These are phyloP conservation scores for Salvia rosmarinus DNA, from an alignment of 257 asterid species.

Conservation along the genomic window DNA sequence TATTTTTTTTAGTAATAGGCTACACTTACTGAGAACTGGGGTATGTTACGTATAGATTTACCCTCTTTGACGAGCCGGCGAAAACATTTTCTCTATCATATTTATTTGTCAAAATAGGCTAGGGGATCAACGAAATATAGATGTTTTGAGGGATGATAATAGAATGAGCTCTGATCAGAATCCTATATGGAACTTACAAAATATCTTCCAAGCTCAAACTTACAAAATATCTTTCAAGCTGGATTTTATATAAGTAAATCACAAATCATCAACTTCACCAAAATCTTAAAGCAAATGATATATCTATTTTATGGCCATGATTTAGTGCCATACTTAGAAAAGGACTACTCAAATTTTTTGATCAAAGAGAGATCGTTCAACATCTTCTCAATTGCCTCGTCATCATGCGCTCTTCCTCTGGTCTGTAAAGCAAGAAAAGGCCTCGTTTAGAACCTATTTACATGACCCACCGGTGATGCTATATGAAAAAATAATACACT, in stretches of 20 bases:
- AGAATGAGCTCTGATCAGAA: not conserved
- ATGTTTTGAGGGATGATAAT: not conserved
- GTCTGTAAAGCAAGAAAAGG: constrained; percentile 48
- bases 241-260: not conserved
- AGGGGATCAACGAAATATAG: not conserved
- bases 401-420: constrained; percentile 71
- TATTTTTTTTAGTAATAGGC: no score
- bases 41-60: no score
- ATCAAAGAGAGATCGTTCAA: constrained; percentile 66
- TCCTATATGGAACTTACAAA: not conserved
- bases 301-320: not conserved
- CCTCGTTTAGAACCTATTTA: not conserved
- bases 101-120: no score
- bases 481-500: no score
- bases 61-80: no score
- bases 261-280: not conserved
- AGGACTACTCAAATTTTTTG: constrained; percentile 65
- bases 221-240: not conserved
- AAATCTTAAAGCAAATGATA: no score
- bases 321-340: not conserved
- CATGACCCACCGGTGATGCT: no score
- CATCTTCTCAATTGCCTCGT: constrained; percentile 79
- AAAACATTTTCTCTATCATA: no score
- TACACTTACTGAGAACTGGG: no score
- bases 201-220: no score